Percentiles rank a stretch among this genome's conserved stretches.
phyloP scores from a whole-genome alignment of 257 asterid genomes.

The Nicotiana paniculata region DNA sequence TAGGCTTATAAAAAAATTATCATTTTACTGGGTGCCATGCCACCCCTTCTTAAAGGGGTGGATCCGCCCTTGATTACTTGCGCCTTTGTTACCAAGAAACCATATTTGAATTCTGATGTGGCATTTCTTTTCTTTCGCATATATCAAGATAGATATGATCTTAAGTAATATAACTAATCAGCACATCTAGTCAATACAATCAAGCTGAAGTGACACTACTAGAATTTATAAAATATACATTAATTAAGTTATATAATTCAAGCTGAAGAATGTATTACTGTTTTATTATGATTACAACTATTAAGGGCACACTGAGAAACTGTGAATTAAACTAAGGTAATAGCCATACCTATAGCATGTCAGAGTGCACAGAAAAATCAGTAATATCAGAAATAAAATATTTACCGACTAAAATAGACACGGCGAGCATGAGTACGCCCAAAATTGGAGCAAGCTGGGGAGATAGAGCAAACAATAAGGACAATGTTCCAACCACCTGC shows the following conservation, averaged over 20 bases:
- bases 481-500: slow-evolving; percentile 89
- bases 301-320: background rate
- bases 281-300: background rate
- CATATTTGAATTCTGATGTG: background rate
- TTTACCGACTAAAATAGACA: slow-evolving; percentile 80
- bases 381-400: slow-evolving; percentile 13
- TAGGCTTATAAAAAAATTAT: too few relatives aligned
- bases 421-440: slow-evolving; percentile 75
- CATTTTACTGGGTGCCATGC: too few relatives aligned
- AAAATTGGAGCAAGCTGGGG: slow-evolving; percentile 90
- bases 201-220: background rate
- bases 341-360: background rate
- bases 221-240: background rate
- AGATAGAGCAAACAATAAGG: slow-evolving; percentile 73
- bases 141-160: background rate
- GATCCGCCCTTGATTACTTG: background rate
- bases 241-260: background rate
- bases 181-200: background rate
- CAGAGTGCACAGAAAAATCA: background rate
- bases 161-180: background rate
- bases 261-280: background rate
- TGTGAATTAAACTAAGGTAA: background rate
- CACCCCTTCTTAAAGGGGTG: too few relatives aligned
- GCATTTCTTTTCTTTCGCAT: background rate
- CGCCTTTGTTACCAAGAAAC: background rate